These are phyloP conservation scores for Malania oleifera DNA, from an alignment of 164 flowering plant species.

Conservation along the genomic window DNA sequence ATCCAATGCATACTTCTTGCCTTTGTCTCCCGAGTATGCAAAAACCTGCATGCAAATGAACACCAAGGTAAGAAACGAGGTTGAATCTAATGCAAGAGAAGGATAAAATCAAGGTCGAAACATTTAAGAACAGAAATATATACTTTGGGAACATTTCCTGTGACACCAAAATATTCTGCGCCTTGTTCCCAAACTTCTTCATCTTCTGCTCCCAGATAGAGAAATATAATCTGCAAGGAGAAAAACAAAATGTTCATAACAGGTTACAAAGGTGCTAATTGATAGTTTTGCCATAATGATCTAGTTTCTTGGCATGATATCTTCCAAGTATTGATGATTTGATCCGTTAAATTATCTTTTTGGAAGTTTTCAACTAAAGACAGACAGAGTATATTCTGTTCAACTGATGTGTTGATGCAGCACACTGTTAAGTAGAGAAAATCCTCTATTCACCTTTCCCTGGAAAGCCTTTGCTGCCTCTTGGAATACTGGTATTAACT, in stretches of 20 bases:
- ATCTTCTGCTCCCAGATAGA: slow-evolving; percentile 70
- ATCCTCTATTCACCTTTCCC: too few relatives aligned
- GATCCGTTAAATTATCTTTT: too few relatives aligned
- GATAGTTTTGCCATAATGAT: neutral
- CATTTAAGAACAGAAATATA: neutral
- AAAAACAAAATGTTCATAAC: too few relatives aligned
- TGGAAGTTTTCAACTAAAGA: too few relatives aligned
- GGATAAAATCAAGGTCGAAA: too few relatives aligned
- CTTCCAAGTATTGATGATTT: too few relatives aligned
- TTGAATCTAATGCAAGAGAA: too few relatives aligned
- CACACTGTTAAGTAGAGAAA: too few relatives aligned
- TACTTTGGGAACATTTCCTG: slow-evolving; percentile 67
- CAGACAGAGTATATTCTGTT: too few relatives aligned
- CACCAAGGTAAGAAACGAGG: neutral
- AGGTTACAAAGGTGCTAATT: neutral
- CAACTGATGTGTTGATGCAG: too few relatives aligned
- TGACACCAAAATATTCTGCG: slow-evolving; percentile 82
- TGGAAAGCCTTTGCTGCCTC: slow-evolving; percentile 85
- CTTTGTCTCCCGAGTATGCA: slow-evolving; percentile 70
- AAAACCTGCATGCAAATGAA: too few relatives aligned
- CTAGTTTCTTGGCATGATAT: neutral
- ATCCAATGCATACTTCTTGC: slow-evolving; percentile 53
- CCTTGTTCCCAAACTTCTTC: slow-evolving; percentile 87
- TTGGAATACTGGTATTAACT: slow-evolving; percentile 51
- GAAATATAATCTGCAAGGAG: slow-evolving; percentile 69